Percentiles rank a stretch among this genome's conserved stretches.
Conservation (phyloP, 495 filamentous ascomycete species). For the Aspergillus mulundensis region DNA sequence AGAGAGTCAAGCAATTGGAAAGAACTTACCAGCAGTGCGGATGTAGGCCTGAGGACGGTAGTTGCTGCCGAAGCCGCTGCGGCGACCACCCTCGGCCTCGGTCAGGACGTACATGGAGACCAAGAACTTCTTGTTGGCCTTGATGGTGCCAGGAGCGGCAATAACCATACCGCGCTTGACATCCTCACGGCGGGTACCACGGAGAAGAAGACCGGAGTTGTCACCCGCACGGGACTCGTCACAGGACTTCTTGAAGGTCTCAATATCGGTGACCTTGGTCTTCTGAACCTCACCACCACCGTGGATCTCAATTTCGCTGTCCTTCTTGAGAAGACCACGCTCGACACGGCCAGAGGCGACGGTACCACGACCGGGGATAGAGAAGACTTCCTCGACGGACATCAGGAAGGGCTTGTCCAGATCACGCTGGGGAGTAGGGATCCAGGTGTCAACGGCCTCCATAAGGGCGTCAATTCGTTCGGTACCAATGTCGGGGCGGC, state of each 20-base stretch:
- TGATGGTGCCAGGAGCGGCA: constrained; percentile 68
- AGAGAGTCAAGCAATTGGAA: neutral
- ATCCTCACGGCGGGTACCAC: constrained; percentile 92
- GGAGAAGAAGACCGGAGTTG: constrained; percentile 96
- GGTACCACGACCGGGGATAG: constrained; percentile 94
- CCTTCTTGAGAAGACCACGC: constrained; percentile 88
- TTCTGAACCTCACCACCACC: constrained; percentile 81
- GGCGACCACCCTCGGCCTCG: constrained; percentile 96
- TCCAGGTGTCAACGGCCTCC: constrained; percentile 89
- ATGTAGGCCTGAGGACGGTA: constrained; percentile 96
- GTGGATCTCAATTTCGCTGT: constrained; percentile 87
- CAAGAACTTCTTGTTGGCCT: constrained; percentile 84
- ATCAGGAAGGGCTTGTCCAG: constrained; percentile 98
- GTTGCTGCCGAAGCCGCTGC: constrained; percentile 88
- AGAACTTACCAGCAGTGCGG: constrained; percentile 71
- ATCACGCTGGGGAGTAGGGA: constrained; percentile 86
- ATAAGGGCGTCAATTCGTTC: constrained; percentile 84
- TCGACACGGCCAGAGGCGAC: constrained; percentile 96
- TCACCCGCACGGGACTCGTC: constrained; percentile 91
- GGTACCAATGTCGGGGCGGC: constrained; percentile 80
- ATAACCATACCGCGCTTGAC: constrained; percentile 91
- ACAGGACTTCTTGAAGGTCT: constrained; percentile 99
- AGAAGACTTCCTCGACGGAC: constrained; percentile 98
- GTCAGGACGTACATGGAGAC: constrained; percentile 92
- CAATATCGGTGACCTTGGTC: constrained; percentile 98